Conservation (phyloP, 2,329 filamentous ascomycete genomes). For the Cordyceps farinosa region DNA sequence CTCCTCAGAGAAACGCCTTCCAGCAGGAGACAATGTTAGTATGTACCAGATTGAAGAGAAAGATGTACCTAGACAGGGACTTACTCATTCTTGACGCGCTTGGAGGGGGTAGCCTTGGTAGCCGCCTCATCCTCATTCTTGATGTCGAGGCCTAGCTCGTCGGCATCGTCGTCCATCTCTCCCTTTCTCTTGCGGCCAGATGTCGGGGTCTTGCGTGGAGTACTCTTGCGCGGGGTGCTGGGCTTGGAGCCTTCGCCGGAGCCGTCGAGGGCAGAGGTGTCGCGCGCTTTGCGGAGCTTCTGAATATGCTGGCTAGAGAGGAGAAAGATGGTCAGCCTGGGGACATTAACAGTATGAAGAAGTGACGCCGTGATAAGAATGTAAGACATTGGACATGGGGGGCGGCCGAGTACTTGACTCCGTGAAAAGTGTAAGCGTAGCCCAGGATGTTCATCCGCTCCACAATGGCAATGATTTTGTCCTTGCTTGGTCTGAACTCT, state of each 20-base stretch:
- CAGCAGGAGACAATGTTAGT: neutral
- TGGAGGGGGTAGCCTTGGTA: conserved; percentile 20
- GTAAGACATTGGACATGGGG: neutral
- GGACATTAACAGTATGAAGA: neutral
- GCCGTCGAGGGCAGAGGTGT: conserved; percentile 26
- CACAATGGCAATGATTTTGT: conserved; percentile 31
- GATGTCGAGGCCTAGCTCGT: conserved; percentile 13
- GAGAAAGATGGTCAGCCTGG: neutral
- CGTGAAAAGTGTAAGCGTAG: conserved; percentile 37
- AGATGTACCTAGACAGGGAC: neutral
- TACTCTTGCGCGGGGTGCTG: conserved; percentile 26
- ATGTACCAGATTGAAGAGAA: neutral
- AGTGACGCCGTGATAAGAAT: neutral
- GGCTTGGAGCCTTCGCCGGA: conserved; percentile 21
- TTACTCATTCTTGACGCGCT: conserved; percentile 24
- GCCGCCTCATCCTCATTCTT: conserved; percentile 26
- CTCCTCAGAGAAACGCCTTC: neutral
- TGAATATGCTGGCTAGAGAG: conserved; percentile 43
- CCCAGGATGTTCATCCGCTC: conserved; percentile 32
- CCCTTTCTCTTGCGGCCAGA: conserved; percentile 26
- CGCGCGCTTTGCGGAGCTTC: conserved; percentile 39
- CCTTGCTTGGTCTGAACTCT: conserved; percentile 33
- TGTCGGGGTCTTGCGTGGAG: conserved; percentile 30
- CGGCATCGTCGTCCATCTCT: conserved; percentile 18
- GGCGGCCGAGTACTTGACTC: conserved; percentile 36